A percentile compares a stretch with the other conserved stretches of the same genome.
phyloP scores from a whole-genome alignment of 441 rosid species.

The Euphorbia celastroides region DNA sequence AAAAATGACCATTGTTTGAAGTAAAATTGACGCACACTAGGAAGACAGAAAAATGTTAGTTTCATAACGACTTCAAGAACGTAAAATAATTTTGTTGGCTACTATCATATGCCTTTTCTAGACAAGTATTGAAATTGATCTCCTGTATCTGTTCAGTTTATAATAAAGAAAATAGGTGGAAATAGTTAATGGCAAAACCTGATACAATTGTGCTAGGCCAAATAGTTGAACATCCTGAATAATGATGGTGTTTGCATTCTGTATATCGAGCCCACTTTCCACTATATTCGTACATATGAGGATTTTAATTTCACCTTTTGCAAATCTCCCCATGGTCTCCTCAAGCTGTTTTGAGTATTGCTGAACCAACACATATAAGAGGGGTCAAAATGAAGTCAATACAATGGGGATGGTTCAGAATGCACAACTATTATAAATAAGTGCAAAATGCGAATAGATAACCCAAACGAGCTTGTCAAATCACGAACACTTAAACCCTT shows the following conservation, averaged over 20 bases:
- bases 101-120: conserved; percentile 2
- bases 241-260: conserved; percentile 90
- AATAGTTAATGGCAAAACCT: conserved; percentile 43
- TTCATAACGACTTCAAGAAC: conserved; percentile 10
- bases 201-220: conserved; percentile 94
- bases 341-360: conserved; percentile 90
- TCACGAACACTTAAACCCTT: too few species aligned
- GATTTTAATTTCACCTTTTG: conserved; percentile 71
- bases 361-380: conserved; percentile 35
- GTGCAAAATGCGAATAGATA: neutral
- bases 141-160: neutral
- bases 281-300: conserved; percentile 93
- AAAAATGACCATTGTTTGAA: neutral
- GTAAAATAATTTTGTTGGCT: neutral
- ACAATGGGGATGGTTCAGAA: neutral
- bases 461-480: neutral
- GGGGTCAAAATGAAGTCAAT: neutral
- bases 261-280: conserved; percentile 98
- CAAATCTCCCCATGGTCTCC: conserved; percentile 92
- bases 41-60: neutral
- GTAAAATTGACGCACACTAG: neutral
- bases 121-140: conserved; percentile 9
- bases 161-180: conserved; percentile 9
- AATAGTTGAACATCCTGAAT: conserved; percentile 97
- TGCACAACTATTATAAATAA: neutral